phyloP scores from a whole-genome alignment of 768 basidiomycete species.

The Termitomyces sp. region DNA sequence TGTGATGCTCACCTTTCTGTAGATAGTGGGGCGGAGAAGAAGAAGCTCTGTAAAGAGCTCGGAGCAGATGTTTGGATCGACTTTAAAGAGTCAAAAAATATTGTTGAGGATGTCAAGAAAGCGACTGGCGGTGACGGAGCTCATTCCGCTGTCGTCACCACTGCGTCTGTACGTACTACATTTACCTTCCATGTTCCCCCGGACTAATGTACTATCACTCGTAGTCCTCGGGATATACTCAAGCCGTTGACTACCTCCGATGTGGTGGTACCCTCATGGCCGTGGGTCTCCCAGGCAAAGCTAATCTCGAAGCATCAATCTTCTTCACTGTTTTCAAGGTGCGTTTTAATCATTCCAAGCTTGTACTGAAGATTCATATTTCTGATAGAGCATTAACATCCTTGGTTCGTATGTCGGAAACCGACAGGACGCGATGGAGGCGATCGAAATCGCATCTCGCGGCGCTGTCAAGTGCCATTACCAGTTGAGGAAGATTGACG shows the following conservation, averaged over 20 bases:
- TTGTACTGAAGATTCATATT: constrained; percentile 11
- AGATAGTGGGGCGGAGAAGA: not conserved
- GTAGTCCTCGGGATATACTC: constrained; percentile 37
- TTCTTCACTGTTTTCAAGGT: constrained; percentile 72
- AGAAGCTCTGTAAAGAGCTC: constrained; percentile 12
- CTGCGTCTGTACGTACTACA: constrained; percentile 39
- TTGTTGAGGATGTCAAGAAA: constrained; percentile 60
- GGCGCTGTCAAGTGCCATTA: constrained; percentile 69
- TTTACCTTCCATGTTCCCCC: not conserved
- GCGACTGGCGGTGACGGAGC: constrained; percentile 68
- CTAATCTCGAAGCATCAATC: constrained; percentile 55
- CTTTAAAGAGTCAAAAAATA: constrained; percentile 63
- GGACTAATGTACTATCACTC: not conserved
- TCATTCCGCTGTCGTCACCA: constrained; percentile 64
- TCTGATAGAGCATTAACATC: constrained; percentile 48
- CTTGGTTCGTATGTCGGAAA: constrained; percentile 61
- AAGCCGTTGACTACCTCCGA: constrained; percentile 75
- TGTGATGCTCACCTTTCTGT: not conserved
- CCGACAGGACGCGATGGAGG: constrained; percentile 81
- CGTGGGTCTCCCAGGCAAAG: constrained; percentile 71
- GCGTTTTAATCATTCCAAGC: not conserved
- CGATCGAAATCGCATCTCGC: constrained; percentile 67
- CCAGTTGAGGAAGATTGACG: constrained; percentile 39
- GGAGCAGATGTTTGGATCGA: constrained; percentile 74
- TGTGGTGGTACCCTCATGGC: constrained; percentile 71